phyloP scores from a whole-genome alignment of 2,329 filamentous ascomycete genomes.

The Neofusicoccum kwambonambiense region DNA sequence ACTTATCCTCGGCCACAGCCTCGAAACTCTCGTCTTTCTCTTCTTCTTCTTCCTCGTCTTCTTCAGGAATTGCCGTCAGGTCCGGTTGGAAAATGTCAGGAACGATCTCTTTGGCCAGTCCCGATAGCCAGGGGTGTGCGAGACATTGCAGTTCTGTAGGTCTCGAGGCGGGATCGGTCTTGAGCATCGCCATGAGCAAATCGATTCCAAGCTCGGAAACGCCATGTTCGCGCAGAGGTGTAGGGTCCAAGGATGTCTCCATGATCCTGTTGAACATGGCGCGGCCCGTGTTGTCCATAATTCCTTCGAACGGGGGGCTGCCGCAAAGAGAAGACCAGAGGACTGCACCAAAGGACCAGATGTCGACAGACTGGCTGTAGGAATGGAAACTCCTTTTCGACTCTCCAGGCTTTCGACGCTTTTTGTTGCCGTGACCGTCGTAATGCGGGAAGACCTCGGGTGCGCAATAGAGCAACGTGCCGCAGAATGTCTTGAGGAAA shows the following conservation, averaged over 20 bases:
- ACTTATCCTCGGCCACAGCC: slow-evolving; percentile 28
- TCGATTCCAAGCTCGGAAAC: slow-evolving; percentile 69
- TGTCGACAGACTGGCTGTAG: slow-evolving; percentile 89
- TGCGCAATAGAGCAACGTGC: slow-evolving; percentile 91
- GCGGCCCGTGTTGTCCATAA: slow-evolving; percentile 71
- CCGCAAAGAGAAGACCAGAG: slow-evolving; percentile 82
- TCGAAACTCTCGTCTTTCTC: slow-evolving; percentile 16
- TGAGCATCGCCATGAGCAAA: slow-evolving; percentile 76
- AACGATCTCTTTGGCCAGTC: slow-evolving; percentile 40
- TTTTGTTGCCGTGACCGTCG: slow-evolving; percentile 62
- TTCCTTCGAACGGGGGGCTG: slow-evolving; percentile 76
- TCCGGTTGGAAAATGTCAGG: slow-evolving; percentile 26
- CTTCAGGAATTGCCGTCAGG: slow-evolving; percentile 44
- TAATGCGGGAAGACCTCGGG: slow-evolving; percentile 93
- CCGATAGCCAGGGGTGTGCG: slow-evolving; percentile 69
- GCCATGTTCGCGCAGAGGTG: slow-evolving; percentile 57
- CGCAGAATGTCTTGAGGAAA: slow-evolving; percentile 93
- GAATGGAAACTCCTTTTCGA: slow-evolving; percentile 50
- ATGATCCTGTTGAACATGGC: slow-evolving; percentile 86
- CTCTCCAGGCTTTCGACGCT: slow-evolving; percentile 52
- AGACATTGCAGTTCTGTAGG: slow-evolving; percentile 72
- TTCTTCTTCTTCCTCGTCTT: slow-evolving; percentile 61
- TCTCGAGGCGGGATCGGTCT: slow-evolving; percentile 73
- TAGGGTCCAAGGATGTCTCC: slow-evolving; percentile 67
- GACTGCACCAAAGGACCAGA: slow-evolving; percentile 94